Evolutionary conservation across 352 stramenopile species (phyloP).

Genomic region (Pythium graminicola): DNA sequence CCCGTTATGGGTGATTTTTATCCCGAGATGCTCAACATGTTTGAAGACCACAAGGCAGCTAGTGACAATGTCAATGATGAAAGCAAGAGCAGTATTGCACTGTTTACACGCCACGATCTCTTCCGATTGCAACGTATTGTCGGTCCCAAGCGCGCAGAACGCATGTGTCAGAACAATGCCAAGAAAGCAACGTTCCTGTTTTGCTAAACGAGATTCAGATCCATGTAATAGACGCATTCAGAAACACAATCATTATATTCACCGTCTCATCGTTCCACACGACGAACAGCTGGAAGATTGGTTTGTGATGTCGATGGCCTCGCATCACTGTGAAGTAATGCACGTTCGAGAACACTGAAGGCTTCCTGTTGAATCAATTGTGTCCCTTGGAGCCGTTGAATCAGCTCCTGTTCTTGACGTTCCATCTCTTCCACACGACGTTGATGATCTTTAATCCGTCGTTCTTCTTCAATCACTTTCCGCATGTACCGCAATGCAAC

Average conservation of each 20-base stretch:
- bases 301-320: constrained; percentile 12
- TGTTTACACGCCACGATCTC: constrained; percentile 56
- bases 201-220: constrained; percentile 28
- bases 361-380: constrained; percentile 68
- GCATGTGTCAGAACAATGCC: constrained; percentile 61
- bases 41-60: constrained; percentile 28
- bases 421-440: constrained; percentile 60
- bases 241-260: neutral
- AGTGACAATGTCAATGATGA: constrained; percentile 20
- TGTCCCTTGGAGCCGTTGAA: constrained; percentile 60
- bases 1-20: constrained; percentile 68
- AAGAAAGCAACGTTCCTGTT: constrained; percentile 73
- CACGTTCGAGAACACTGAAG: constrained; percentile 64
- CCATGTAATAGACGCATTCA: constrained; percentile 4
- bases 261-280: constrained; percentile 9
- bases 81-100: constrained; percentile 46
- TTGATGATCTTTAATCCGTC: constrained; percentile 47
- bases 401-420: constrained; percentile 49
- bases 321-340: constrained; percentile 29
- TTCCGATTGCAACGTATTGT: constrained; percentile 69
- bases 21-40: constrained; percentile 73
- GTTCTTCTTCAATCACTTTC: constrained; percentile 58
- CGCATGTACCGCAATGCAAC: constrained; percentile 48
- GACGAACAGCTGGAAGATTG: constrained; percentile 4
- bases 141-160: constrained; percentile 54